Evolutionary conservation across 305 asterid genomes (phyloP).

Genomic region (Striga hermonthica): DNA sequence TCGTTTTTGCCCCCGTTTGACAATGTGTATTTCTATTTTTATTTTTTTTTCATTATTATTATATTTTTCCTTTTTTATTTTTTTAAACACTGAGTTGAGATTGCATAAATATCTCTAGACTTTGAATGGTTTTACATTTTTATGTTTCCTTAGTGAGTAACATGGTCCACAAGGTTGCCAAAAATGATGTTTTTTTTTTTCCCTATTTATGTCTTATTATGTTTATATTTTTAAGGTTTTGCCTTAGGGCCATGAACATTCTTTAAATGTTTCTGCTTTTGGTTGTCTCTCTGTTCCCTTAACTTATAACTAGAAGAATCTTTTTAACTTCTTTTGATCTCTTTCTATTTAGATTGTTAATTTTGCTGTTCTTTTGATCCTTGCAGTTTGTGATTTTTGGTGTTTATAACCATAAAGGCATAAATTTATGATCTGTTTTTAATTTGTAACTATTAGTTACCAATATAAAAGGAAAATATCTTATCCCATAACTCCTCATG

Average conservation of each 20-base stretch:
- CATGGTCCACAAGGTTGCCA: conserved; percentile 22
- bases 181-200: conserved; percentile 19
- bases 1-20: too few relatives aligned
- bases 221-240: background rate
- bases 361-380: background rate
- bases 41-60: background rate
- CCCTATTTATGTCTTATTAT: background rate
- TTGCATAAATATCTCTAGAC: background rate
- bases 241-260: background rate
- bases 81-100: background rate
- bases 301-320: background rate
- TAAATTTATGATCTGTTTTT: background rate
- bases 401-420: background rate
- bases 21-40: too few relatives aligned
- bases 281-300: conserved; percentile 13
- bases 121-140: background rate
- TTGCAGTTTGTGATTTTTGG: background rate
- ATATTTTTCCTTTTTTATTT: too few relatives aligned
- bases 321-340: background rate
- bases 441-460: background rate
- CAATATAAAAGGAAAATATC: too few relatives aligned
- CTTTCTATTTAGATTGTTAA: background rate
- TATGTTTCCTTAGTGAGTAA: conserved; percentile 23
- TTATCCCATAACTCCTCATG: background rate
- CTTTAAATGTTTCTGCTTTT: background rate